A percentile compares a stretch with the other conserved stretches of the same genome.
phyloP scores from a whole-genome alignment of 257 asterid species.

The Fraxinus quadrangulata region DNA sequence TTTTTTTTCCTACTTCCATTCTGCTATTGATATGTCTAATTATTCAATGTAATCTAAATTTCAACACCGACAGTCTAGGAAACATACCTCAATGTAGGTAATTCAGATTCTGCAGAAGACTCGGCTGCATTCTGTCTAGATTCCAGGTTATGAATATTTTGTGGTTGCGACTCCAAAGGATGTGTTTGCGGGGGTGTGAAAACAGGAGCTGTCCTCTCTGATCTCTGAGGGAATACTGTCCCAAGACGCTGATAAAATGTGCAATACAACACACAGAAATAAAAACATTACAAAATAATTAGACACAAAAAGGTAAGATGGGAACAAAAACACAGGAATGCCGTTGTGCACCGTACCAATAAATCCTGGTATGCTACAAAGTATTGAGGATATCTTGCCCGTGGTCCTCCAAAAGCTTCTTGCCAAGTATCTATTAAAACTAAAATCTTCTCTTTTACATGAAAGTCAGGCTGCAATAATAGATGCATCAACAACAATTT shows the following conservation, averaged over 20 bases:
- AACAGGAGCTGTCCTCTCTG: constrained; percentile 86
- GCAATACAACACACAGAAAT: constrained; percentile 28
- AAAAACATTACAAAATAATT: constrained; percentile 17
- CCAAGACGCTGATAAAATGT: constrained; percentile 79
- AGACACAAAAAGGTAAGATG: constrained; percentile 21
- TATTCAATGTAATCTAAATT: background rate
- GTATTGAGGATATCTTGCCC: constrained; percentile 89
- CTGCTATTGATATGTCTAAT: background rate
- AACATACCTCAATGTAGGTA: constrained; percentile 84
- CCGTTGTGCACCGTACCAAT: constrained; percentile 49
- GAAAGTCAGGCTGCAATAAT: constrained; percentile 88
- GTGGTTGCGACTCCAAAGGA: constrained; percentile 87
- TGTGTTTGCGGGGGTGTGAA: constrained; percentile 94
- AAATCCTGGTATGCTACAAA: constrained; percentile 94
- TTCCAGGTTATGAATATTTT: constrained; percentile 72
- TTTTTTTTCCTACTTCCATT: constrained; percentile 1
- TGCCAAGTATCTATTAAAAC: constrained; percentile 98
- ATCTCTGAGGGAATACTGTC: constrained; percentile 92
- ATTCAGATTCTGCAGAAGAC: constrained; percentile 91
- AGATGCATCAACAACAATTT: constrained; percentile 10
- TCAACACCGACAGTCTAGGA: constrained; percentile 6
- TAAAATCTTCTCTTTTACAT: constrained; percentile 95
- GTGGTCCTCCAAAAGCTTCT: constrained; percentile 99
- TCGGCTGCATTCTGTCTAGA: constrained; percentile 64
- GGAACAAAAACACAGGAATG: constrained; percentile 18